Evolutionary conservation across 306 rosid species (phyloP), one percentile per base, ranked within the genome.

Genomic region (Glycine tomentella): DNA sequence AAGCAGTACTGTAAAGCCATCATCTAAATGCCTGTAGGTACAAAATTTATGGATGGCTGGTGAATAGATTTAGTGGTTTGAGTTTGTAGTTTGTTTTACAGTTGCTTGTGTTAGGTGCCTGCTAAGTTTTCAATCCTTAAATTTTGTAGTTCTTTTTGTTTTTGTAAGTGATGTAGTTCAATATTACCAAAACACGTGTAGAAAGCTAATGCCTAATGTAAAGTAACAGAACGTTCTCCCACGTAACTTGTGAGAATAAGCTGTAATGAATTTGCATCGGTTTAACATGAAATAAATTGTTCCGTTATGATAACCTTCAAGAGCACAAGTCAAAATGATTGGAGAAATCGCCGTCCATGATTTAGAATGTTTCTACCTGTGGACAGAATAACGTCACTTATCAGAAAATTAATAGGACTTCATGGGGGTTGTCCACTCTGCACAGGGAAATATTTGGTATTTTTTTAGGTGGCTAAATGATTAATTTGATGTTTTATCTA

Each of bases 41-140:
- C 90, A 89, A 84, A 84, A 65, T 86, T 87, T 20, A 83, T 92
- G 20, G 87, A 84, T 77, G 86, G 91, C 63, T 91, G 94, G 90
- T 88, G 75, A 88, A 80, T 80, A 78, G 88, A 72, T 50, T 7
- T 40, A 55, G 44, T 34, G 31, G 38, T 56, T 25, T 64, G 68
- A 58, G 50, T 68, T 50, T n/a, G 65, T 87, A 70, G 73, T 72
- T 67, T 84, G 84, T 81, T 69, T 85, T 58, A 74, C 75, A 77
- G 75, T 85, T 76, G 40, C 51, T 62, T 80, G 71, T 77, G 65
- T 70, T 88, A 88, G 90, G 84, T 82, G 85, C 63, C 46, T 79
- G 53, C 70, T 51, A 58, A n/a, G 75, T 10, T 44, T 50, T 62
- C 46, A 81, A 31, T 38, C 58, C 69, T 15, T 79, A 75, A 73